phyloP scores from a whole-genome alignment of 2,329 filamentous ascomycete genomes.

The Curvularia verruculosa region DNA sequence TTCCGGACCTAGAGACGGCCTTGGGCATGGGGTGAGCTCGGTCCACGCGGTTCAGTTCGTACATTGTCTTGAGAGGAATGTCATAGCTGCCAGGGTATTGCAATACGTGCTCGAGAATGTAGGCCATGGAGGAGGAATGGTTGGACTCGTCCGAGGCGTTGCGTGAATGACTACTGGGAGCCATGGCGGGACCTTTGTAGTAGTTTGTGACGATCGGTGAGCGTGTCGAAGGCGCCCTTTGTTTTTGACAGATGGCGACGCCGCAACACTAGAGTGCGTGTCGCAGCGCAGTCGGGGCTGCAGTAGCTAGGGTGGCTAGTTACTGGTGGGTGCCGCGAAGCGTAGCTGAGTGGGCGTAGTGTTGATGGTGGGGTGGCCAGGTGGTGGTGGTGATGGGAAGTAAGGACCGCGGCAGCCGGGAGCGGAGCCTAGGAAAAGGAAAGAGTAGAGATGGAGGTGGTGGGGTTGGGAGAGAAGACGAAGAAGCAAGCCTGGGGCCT shows the following conservation, averaged over 20 bases:
- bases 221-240: not conserved
- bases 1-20: constrained; percentile 39
- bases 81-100: constrained; percentile 68
- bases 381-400: constrained; percentile 13
- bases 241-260: constrained; percentile 10
- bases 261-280: constrained; percentile 13
- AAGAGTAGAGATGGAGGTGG: constrained; percentile 6
- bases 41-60: constrained; percentile 67
- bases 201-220: not conserved
- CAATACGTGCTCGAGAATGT: constrained; percentile 56
- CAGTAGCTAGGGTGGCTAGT: constrained; percentile 9
- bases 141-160: constrained; percentile 47
- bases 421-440: constrained; percentile 7
- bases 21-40: constrained; percentile 50
- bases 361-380: constrained; percentile 23
- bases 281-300: constrained; percentile 2
- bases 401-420: constrained; percentile 19
- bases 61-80: constrained; percentile 71
- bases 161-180: constrained; percentile 46
- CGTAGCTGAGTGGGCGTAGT: constrained; percentile 23
- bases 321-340: constrained; percentile 21
- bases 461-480: constrained; percentile 10
- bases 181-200: constrained; percentile 27
- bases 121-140: constrained; percentile 40
- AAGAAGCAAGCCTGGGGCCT: not conserved